phyloP scores from a whole-genome alignment of 2,329 filamentous ascomycete genomes.

The Ceratocystis albifundus region DNA sequence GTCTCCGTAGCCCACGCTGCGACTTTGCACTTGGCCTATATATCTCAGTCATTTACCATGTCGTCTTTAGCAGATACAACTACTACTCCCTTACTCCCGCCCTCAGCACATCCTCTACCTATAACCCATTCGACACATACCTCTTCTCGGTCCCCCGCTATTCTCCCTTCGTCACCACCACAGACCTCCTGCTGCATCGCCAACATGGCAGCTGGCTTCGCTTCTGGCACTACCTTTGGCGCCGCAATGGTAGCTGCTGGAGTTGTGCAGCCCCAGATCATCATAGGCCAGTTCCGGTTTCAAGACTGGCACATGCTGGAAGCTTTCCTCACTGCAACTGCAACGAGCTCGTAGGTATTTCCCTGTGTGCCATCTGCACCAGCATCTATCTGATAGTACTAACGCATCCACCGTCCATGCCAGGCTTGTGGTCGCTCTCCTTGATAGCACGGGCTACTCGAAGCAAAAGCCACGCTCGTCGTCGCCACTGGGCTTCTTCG shows the following conservation, averaged over 20 bases:
- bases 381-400: background rate
- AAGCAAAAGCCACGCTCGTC: conserved; percentile 38
- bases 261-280: conserved; percentile 48
- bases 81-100: background rate
- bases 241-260: conserved; percentile 49
- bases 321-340: conserved; percentile 51
- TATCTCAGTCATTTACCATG: background rate
- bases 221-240: conserved; percentile 49
- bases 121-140: background rate
- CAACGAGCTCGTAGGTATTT: conserved; percentile 47
- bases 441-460: conserved; percentile 36
- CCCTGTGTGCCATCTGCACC: background rate
- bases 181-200: background rate
- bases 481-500: conserved; percentile 43
- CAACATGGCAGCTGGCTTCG: conserved; percentile 29
- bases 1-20: background rate
- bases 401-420: background rate
- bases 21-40: background rate
- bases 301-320: conserved; percentile 55
- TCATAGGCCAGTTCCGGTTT: conserved; percentile 49
- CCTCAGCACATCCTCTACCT: background rate
- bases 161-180: background rate
- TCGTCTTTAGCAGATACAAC: background rate
- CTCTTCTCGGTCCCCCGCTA: background rate
- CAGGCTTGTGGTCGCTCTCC: conserved; percentile 37